Percentiles rank a stretch among this genome's conserved stretches.
Evolutionary conservation across 495 filamentous ascomycete species (phyloP).

Genomic region (Talaromyces proteolyticus): DNA sequence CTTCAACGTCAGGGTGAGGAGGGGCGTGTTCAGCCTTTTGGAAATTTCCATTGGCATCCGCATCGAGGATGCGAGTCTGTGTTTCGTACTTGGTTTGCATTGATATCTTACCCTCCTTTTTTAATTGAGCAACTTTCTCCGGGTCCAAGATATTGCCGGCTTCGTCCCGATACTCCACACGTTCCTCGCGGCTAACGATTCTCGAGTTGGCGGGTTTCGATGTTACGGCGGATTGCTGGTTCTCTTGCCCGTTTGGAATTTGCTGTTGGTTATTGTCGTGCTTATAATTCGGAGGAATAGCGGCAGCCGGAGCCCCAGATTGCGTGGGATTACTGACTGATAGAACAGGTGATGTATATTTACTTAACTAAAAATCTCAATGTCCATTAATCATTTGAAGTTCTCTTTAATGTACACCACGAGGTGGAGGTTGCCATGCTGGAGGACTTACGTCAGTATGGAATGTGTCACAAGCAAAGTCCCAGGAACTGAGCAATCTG

Average conservation of each 20-base stretch:
- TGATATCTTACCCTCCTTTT: conserved; percentile 74
- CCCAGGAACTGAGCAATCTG: conserved; percentile 86
- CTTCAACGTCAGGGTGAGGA: conserved; percentile 80
- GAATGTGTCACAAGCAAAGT: conserved; percentile 96
- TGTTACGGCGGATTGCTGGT: conserved; percentile 35
- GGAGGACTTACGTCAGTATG: conserved; percentile 70
- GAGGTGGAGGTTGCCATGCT: conserved; percentile 25
- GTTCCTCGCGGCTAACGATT: conserved; percentile 66
- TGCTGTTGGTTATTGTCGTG: conserved; percentile 14
- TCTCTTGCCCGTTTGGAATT: conserved; percentile 11
- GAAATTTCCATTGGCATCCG: conserved; percentile 63
- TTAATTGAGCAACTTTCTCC: conserved; percentile 74
- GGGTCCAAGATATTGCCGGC: conserved; percentile 82
- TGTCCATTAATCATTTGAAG: conserved; percentile 14
- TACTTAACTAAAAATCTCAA: conserved; percentile 28
- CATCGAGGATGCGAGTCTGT: conserved; percentile 76
- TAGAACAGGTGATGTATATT: conserved; percentile 33
- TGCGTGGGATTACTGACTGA: conserved; percentile 14
- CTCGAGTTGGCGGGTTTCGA: conserved; percentile 38
- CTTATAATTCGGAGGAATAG: conserved; percentile 1
- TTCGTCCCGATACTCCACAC: conserved; percentile 91
- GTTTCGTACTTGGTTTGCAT: conserved; percentile 95
- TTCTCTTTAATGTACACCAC: conserved; percentile 23
- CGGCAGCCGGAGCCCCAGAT: conserved; percentile 13
- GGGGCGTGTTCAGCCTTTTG: conserved; percentile 54